phyloP scores from a whole-genome alignment of 306 rosid species.

The Pueraria montana region DNA sequence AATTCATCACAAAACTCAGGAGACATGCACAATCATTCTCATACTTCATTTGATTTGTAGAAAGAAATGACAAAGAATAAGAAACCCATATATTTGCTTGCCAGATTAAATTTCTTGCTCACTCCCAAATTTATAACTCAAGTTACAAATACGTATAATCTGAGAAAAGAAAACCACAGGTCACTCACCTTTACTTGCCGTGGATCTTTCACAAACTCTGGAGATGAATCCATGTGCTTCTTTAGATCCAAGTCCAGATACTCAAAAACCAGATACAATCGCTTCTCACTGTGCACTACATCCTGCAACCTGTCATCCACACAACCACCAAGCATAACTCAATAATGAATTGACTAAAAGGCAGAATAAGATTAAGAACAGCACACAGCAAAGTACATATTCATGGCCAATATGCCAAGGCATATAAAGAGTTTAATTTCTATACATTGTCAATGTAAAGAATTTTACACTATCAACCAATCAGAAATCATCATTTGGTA shows the following conservation, averaged over 20 bases:
- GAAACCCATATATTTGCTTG: not conserved
- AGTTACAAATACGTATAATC: not conserved
- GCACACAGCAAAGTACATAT: constrained; percentile 1
- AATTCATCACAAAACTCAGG: constrained; percentile 14
- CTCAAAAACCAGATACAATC: constrained; percentile 94
- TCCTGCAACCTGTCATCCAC: constrained; percentile 81
- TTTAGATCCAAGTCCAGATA: constrained; percentile 97
- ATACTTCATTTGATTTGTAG: not conserved
- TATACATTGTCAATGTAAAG: too few species aligned
- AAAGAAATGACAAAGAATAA: constrained; percentile 29
- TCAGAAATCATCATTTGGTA: too few species aligned
- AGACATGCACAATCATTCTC: constrained; percentile 2
- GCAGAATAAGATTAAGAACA: constrained; percentile 9
- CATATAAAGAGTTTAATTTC: not conserved
- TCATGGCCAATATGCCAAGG: not conserved
- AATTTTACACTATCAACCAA: too few species aligned
- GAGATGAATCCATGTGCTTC: constrained; percentile 99
- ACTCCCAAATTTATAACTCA: not conserved
- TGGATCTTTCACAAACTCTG: constrained; percentile 85
- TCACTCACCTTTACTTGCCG: constrained; percentile 84
- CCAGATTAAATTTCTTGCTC: not conserved
- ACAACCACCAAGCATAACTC: constrained; percentile 44
- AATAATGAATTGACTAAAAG: constrained; percentile 19
- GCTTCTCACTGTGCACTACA: constrained; percentile 94
- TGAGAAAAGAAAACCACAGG: constrained; percentile 20